Conservation (phyloP, 139 green algal species). For the Raphidocelis subcapitata region DNA sequence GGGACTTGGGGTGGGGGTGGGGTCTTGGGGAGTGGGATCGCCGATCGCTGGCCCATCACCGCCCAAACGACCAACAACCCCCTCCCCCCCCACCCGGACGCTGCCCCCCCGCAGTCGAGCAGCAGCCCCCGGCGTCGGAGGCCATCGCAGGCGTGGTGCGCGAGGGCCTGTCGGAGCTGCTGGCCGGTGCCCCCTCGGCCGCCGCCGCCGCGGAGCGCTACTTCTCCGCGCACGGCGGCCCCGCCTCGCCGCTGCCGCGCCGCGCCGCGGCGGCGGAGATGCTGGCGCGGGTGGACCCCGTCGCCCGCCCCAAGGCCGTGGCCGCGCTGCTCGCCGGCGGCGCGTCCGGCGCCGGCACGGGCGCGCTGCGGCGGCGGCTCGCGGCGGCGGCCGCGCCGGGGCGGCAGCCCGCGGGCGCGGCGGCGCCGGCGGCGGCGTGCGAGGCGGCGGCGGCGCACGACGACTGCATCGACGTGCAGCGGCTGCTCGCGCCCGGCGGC, state of each 20-base stretch:
- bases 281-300: constrained; percentile 33
- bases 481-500: constrained; percentile 35
- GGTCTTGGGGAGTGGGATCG: not conserved
- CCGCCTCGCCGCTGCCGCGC: constrained; percentile 38
- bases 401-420: not conserved
- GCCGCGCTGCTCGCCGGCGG: constrained; percentile 10
- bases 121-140: constrained; percentile 4
- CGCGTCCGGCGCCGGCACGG: too few relatives aligned
- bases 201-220: constrained; percentile 37
- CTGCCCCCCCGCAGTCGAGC: constrained; percentile 31
- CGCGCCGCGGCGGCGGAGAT: constrained; percentile 48
- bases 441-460: constrained; percentile 24
- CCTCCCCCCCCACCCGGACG: not conserved
- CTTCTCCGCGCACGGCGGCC: constrained; percentile 16
- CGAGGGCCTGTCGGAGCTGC: constrained; percentile 38
- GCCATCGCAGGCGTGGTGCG: constrained; percentile 26
- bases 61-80: not conserved
- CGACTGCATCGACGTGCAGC: constrained; percentile 41
- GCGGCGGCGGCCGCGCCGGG: not conserved
- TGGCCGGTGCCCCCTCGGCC: constrained; percentile 37
- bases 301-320: constrained; percentile 15
- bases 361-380: not conserved
- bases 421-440: not conserved
- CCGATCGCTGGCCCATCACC: too few relatives aligned
- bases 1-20: not conserved